Base-by-base conservation (phyloP, 495 filamentous ascomycete species). In the Sphaerosporella brunnea region DNA sequence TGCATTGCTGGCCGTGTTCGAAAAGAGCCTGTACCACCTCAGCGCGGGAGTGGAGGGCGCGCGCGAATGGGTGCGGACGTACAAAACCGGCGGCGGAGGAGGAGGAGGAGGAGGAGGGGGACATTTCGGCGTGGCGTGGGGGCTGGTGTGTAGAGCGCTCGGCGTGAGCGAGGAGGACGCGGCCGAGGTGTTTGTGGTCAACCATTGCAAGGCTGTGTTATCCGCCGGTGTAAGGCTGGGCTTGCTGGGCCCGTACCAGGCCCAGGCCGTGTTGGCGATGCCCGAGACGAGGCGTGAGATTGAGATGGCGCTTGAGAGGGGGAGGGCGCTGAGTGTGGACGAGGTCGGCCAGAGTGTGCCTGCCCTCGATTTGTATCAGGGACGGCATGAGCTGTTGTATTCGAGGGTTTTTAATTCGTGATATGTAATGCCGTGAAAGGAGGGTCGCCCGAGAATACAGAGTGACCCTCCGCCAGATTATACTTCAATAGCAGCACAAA, bases 351-450 rank as follows among this genome's bases (percentile, higher is more conserved):
- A 95, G 68, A 72, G 69, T 21, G 80, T 88, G 32, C 85, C 87
- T 5, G 75, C 79, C 15, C 73, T 95, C 69, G 90, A 97, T 72
- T 59, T 97, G 36, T 97, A 88, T 84, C 69, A 92, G 48, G 90
- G 92, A 9, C 74, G 90, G 61, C 90, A 97, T 66, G 90, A 97
- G 69, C 62, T 93, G 61, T 64, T 97, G 32, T 97, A 97, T 66
- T 92, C 83, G 52, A 77, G 90, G 61, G 96, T 97, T 42, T 97
- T 97, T 56, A 96, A 97, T 62, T 37, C 35, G 16, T 37, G 35
- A 37, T 32, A 32, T n/a, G n/a, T n/a, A n/a, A n/a, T n/a, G n/a
- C n/a, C n/a, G n/a, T n/a, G n/a, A 5, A 13, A 5, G 13, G 7
- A 32, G 13, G 5, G 5, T 13, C 28, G 5, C 28, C 7, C 7